phyloP scores from a whole-genome alignment of 106 monocot genomes.

The Platanthera guangdongensis region DNA sequence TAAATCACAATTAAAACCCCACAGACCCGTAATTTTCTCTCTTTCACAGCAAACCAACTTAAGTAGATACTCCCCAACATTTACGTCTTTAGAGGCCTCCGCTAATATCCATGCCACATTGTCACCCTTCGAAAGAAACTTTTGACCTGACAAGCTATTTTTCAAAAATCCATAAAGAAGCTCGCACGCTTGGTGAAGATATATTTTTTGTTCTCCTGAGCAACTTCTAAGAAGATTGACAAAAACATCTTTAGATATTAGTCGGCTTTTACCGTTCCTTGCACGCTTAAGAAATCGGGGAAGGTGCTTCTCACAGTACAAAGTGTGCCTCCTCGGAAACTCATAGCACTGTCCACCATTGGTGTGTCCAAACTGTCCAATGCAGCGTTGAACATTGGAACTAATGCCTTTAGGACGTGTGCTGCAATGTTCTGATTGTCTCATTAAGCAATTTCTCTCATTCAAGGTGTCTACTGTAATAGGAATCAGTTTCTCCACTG shows the following conservation, averaged over 20 bases:
- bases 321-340: slow-evolving; percentile 45
- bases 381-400: slow-evolving; percentile 37
- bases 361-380: slow-evolving; percentile 41
- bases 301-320: slow-evolving; percentile 85
- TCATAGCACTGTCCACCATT: slow-evolving; percentile 47
- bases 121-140: slow-evolving; percentile 29
- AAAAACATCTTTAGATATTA: slow-evolving; percentile 85
- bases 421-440: slow-evolving; percentile 34
- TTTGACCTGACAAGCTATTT: slow-evolving; percentile 47
- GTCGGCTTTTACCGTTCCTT: slow-evolving; percentile 51
- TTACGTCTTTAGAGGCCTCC: slow-evolving; percentile 58
- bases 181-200: slow-evolving; percentile 78
- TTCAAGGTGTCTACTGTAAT: slow-evolving; percentile 35
- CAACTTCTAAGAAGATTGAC: slow-evolving; percentile 47
- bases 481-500: slow-evolving; percentile 25
- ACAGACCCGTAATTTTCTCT: slow-evolving; percentile 55
- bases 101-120: slow-evolving; percentile 43
- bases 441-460: slow-evolving; percentile 43
- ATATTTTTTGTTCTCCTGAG: slow-evolving; percentile 54
- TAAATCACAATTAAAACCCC: slow-evolving; percentile 40
- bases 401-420: slow-evolving; percentile 23
- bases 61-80: slow-evolving; percentile 67
- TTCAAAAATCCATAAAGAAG: slow-evolving; percentile 82
- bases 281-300: slow-evolving; percentile 78
- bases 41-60: slow-evolving; percentile 75